A percentile compares a stretch with the other conserved stretches of the same genome.
Evolutionary conservation across 208 protist genomes (phyloP).

Genomic region (Tetramitus jugosus): DNA sequence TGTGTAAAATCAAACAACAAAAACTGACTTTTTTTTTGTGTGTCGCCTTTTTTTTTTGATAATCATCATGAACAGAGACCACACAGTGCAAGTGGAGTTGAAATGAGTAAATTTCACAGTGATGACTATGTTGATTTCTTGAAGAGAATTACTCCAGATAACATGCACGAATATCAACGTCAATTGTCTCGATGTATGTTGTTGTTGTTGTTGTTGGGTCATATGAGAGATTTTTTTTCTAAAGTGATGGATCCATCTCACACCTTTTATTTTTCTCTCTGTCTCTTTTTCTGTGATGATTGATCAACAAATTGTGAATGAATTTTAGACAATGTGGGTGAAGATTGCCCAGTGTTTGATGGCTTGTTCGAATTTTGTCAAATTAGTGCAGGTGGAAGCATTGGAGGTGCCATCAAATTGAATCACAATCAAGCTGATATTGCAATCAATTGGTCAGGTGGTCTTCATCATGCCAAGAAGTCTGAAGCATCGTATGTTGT

Average conservation of each 20-base stretch:
- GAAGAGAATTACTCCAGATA: constrained; percentile 36
- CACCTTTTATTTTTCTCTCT: too few relatives aligned
- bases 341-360: constrained; percentile 82
- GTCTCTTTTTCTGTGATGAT: too few relatives aligned
- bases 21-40: neutral
- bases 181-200: constrained; percentile 21
- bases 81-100: constrained; percentile 26
- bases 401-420: constrained; percentile 87
- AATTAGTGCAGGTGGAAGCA: constrained; percentile 65
- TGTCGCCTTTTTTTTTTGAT: neutral
- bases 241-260: too few relatives aligned
- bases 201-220: too few relatives aligned
- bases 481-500: constrained; percentile 66
- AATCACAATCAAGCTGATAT: constrained; percentile 76
- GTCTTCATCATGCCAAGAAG: constrained; percentile 91
- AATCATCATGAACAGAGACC: constrained; percentile 29
- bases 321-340: constrained; percentile 58
- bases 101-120: constrained; percentile 64
- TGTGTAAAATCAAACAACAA: too few relatives aligned
- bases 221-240: too few relatives aligned
- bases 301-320: constrained; percentile 48
- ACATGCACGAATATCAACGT: constrained; percentile 23
- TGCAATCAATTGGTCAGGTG: constrained; percentile 98
- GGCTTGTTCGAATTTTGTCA: constrained; percentile 68
- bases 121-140: constrained; percentile 76